Evolutionary conservation across 2,329 filamentous ascomycete genomes (phyloP).

Genomic region (Taxawa tesnikishii): DNA sequence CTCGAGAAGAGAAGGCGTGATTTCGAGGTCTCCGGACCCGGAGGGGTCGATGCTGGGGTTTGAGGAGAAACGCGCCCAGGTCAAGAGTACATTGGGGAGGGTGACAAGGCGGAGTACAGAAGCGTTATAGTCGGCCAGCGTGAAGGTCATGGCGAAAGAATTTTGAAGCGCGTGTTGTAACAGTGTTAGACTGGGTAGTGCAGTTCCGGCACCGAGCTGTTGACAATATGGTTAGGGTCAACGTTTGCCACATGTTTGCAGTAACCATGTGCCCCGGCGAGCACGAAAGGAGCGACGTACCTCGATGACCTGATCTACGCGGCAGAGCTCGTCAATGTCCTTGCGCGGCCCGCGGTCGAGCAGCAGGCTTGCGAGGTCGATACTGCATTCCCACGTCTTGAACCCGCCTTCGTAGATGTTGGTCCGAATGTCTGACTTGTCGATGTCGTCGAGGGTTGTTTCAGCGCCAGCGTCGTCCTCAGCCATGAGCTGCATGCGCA

Average conservation of each 20-base stretch:
- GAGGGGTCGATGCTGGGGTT: conserved; percentile 14
- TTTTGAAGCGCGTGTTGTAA: conserved; percentile 49
- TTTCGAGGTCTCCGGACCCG: conserved; percentile 45
- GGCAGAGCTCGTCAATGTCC: conserved; percentile 34
- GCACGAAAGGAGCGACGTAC: conserved; percentile 24
- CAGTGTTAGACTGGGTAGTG: conserved; percentile 57
- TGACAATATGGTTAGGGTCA: conserved; percentile 1
- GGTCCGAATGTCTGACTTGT: conserved; percentile 62
- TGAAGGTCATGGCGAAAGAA: conserved; percentile 43
- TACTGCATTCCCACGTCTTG: conserved; percentile 81
- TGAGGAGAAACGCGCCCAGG: conserved; percentile 35
- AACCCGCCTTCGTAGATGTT: conserved; percentile 80
- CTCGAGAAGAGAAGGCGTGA: conserved; percentile 44
- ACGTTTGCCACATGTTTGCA: not conserved
- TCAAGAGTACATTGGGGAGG: conserved; percentile 63
- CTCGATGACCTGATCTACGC: conserved; percentile 38
- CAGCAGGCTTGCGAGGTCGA: conserved; percentile 61
- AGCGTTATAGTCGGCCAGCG: conserved; percentile 69
- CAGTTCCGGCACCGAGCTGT: conserved; percentile 68
- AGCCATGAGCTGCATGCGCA: conserved; percentile 70
- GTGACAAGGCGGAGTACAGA: conserved; percentile 68
- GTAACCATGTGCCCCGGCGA: conserved; percentile 3
- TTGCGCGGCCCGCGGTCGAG: conserved; percentile 36
- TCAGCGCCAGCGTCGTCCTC: conserved; percentile 37
- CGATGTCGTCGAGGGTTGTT: conserved; percentile 49